phyloP scores from a whole-genome alignment of 805 yeast genomes.

The Candida taoyuanica region DNA sequence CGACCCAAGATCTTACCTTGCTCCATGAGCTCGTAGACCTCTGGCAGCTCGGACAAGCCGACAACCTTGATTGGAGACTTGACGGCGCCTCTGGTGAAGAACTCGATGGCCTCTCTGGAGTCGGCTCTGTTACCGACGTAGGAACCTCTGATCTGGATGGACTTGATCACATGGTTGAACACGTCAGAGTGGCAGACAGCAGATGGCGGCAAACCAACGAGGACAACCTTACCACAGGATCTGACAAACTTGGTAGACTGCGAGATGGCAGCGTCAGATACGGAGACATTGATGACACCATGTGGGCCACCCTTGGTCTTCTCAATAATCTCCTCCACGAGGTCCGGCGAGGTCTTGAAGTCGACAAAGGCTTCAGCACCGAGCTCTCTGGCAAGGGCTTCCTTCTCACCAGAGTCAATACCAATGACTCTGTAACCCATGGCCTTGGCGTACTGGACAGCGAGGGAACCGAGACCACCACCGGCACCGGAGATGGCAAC shows the following conservation, averaged over 20 bases:
- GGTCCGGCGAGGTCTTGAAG: slow-evolving; percentile 48
- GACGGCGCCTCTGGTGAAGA: slow-evolving; percentile 63
- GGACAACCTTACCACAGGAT: slow-evolving; percentile 62
- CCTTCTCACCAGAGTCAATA: slow-evolving; percentile 62
- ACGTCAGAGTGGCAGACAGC: slow-evolving; percentile 66
- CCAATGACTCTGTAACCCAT: slow-evolving; percentile 68
- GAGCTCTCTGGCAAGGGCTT: slow-evolving; percentile 33
- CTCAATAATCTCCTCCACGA: slow-evolving; percentile 47
- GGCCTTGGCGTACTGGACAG: slow-evolving; percentile 67
- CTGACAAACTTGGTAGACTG: slow-evolving; percentile 55
- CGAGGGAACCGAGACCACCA: slow-evolving; percentile 71
- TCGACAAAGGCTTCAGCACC: slow-evolving; percentile 64
- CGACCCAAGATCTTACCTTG: slow-evolving; percentile 60
- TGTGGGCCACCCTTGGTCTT: slow-evolving; percentile 70
- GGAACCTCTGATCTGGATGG: slow-evolving; percentile 69
- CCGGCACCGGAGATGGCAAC: slow-evolving; percentile 71
- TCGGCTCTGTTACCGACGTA: slow-evolving; percentile 88
- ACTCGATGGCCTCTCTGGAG: slow-evolving; percentile 70
- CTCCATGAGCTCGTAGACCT: slow-evolving; percentile 54
- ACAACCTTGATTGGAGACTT: slow-evolving; percentile 57
- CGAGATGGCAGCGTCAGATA: slow-evolving; percentile 58
- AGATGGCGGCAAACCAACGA: slow-evolving; percentile 74
- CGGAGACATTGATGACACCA: slow-evolving; percentile 67
- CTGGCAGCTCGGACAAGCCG: slow-evolving; percentile 50
- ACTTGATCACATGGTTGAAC: slow-evolving; percentile 65